A percentile compares a stretch with the other conserved stretches of the same genome.
Evolutionary conservation across 768 basidiomycete genomes (phyloP).

Genomic region (Gautieria morchelliformis): DNA sequence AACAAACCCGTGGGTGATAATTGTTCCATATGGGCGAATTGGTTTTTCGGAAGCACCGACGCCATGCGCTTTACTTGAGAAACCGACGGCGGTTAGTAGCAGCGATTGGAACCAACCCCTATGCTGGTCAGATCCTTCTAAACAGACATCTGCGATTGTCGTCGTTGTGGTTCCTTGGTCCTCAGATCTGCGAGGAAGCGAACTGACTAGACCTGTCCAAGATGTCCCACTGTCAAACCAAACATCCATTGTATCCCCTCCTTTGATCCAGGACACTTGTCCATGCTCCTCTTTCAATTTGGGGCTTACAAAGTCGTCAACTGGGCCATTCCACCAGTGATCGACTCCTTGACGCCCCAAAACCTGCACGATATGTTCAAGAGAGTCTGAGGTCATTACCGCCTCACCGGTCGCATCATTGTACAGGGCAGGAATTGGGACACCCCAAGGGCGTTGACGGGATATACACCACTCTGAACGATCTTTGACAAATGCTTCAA

Average conservation of each 20-base stretch:
- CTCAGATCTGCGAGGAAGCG: background rate
- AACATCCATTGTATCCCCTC: slow-evolving; percentile 95
- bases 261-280: slow-evolving; percentile 52
- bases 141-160: slow-evolving; percentile 69
- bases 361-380: slow-evolving; percentile 70
- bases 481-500: slow-evolving; percentile 75
- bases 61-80: background rate
- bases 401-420: slow-evolving; percentile 52
- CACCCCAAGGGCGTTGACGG: slow-evolving; percentile 94
- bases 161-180: slow-evolving; percentile 13
- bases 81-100: slow-evolving; percentile 68
- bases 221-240: slow-evolving; percentile 98
- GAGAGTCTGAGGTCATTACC: slow-evolving; percentile 50
- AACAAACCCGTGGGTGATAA: slow-evolving; percentile 97
- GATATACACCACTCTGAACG: slow-evolving; percentile 99
- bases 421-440: slow-evolving; percentile 87
- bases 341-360: slow-evolving; percentile 62
- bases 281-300: slow-evolving; percentile 33
- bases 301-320: slow-evolving; percentile 71
- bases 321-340: slow-evolving; percentile 90
- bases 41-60: slow-evolving; percentile 6
- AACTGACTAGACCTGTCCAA: slow-evolving; percentile 66
- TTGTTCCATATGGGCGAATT: slow-evolving; percentile 56
- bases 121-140: slow-evolving; percentile 97
- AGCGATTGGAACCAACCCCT: slow-evolving; percentile 99